phyloP scores from a whole-genome alignment of 2,329 filamentous ascomycete species.

The Xylaria sp. region DNA sequence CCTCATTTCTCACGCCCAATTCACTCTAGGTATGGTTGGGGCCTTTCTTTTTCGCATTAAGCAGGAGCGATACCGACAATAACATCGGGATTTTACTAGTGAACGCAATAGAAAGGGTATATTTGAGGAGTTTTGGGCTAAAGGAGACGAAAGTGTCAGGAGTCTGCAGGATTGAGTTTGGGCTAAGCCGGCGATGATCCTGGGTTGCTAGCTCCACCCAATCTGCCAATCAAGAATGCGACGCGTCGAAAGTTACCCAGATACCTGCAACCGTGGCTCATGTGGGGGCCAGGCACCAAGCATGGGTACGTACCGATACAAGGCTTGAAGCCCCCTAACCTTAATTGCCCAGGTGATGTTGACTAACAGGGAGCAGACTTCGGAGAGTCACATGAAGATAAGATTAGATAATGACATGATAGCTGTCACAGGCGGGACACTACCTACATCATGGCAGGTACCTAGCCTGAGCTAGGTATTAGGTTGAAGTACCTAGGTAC shows the following conservation, averaged over 20 bases:
- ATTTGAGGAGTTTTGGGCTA: not conserved
- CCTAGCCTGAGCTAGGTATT: too few species aligned
- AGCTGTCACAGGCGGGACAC: too few species aligned
- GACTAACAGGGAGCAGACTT: not conserved
- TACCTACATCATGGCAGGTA: too few species aligned
- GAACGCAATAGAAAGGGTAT: not conserved
- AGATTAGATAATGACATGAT: not conserved
- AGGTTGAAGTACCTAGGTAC: too few species aligned
- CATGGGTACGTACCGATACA: too few species aligned
- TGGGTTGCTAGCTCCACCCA: not conserved
- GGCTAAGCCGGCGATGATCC: not conserved
- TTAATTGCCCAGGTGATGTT: too few species aligned
- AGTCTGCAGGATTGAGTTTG: not conserved
- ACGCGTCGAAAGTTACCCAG: not conserved
- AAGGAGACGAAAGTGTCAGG: not conserved
- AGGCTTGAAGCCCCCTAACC: too few species aligned
- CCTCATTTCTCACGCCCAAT: conserved; percentile 35
- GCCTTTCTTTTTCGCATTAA: conserved; percentile 11
- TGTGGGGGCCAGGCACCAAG: not conserved
- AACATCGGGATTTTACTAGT: conserved; percentile 19
- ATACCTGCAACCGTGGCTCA: not conserved
- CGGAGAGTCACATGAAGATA: not conserved
- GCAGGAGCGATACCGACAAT: not conserved
- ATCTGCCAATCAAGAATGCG: not conserved
- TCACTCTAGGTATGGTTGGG: conserved; percentile 18